A percentile compares a stretch with the other conserved stretches of the same genome.
These are phyloP conservation scores for Rhizopus delemar DNA, from an alignment of 371 early-diverging fungal genomes.

Conservation along the genomic window DNA sequence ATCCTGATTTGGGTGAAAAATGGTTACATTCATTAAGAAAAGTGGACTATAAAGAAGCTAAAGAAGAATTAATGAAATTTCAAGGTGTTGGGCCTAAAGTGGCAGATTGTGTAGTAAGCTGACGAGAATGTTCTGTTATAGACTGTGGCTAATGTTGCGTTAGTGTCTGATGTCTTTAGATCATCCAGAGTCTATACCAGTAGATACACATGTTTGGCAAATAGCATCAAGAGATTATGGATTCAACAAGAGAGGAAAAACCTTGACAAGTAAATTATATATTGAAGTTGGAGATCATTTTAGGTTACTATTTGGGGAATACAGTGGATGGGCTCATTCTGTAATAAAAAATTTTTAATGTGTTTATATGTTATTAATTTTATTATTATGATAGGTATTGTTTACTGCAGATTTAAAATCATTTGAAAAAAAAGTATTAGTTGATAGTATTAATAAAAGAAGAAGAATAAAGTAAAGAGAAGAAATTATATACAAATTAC, in stretches of 20 bases:
- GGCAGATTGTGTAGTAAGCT: constrained; percentile 91
- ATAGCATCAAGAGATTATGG: constrained; percentile 84
- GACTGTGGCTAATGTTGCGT: neutral
- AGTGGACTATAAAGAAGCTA: constrained; percentile 59
- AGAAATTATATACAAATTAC: neutral
- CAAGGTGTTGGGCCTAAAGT: constrained; percentile 92
- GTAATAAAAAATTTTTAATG: constrained; percentile 38
- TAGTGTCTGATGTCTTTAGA: constrained; percentile 84
- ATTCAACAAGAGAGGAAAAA: constrained; percentile 57
- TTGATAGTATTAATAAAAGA: constrained; percentile 1
- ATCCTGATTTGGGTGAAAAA: constrained; percentile 43
- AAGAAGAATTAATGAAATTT: constrained; percentile 62
- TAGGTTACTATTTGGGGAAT: constrained; percentile 75
- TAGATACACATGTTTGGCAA: constrained; percentile 95
- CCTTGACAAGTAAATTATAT: constrained; percentile 70
- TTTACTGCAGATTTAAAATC: constrained; percentile 59
- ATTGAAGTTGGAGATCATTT: constrained; percentile 75
- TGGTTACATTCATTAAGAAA: constrained; percentile 69
- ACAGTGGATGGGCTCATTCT: constrained; percentile 94
- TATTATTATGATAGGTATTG: constrained; percentile 30
- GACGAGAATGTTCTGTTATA: neutral
- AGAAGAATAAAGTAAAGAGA: constrained; percentile 2
- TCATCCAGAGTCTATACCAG: constrained; percentile 82
- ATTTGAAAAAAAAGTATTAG: constrained; percentile 18
- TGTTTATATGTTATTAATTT: neutral